Conservation (phyloP, 2,329 filamentous ascomycete genomes). For the Alternaria sp. region DNA sequence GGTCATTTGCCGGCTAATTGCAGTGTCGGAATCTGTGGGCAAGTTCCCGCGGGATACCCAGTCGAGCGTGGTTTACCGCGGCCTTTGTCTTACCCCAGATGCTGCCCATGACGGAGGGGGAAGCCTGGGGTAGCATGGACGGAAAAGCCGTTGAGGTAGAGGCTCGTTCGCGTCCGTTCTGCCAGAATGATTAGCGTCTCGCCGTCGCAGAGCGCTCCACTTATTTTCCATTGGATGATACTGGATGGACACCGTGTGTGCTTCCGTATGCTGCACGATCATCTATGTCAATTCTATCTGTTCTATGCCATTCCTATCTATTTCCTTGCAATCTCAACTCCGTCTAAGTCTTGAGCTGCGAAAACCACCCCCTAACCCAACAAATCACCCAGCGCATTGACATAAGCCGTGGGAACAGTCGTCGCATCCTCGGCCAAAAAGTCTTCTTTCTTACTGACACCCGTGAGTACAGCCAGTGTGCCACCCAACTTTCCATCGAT, state of each 20-base stretch:
- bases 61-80: constrained; percentile 5
- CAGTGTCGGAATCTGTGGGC: background rate
- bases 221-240: background rate
- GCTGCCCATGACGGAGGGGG: background rate
- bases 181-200: background rate
- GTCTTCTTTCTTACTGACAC: constrained; percentile 85
- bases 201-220: background rate
- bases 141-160: background rate
- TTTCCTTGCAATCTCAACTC: background rate
- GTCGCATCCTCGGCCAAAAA: constrained; percentile 74
- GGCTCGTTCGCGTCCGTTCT: background rate
- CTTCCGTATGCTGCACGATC: background rate
- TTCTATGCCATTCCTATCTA: constrained; percentile 3
- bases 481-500: constrained; percentile 90
- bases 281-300: background rate
- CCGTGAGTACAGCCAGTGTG: constrained; percentile 88
- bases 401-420: constrained; percentile 81
- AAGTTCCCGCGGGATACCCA: background rate
- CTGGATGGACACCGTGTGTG: background rate
- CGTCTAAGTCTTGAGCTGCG: no score
- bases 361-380: constrained; percentile 35
- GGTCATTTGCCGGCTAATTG: constrained; percentile 23
- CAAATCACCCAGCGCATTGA: constrained; percentile 84
- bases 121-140: background rate
- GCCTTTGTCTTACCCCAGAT: constrained; percentile 2